Conservation (phyloP, 2,329 filamentous ascomycete species). For the Phaeosphaeriaceae sp. region DNA sequence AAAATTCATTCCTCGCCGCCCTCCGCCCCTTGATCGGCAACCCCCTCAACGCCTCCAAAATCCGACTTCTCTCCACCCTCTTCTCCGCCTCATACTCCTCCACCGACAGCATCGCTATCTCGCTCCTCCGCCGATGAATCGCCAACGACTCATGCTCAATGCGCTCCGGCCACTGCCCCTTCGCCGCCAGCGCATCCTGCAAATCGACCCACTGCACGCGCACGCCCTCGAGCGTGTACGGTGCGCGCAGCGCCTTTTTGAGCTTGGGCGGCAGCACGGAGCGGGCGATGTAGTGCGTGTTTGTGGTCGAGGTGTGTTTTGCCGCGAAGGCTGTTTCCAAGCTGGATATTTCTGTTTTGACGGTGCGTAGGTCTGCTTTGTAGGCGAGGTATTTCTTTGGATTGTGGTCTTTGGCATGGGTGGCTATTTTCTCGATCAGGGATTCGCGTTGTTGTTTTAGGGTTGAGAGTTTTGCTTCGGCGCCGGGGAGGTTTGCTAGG, state of each 20-base stretch:
- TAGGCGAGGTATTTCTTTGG: too few relatives aligned
- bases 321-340: constrained; percentile 34
- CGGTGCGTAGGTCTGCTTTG: too few relatives aligned
- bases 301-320: constrained; percentile 20
- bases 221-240: constrained; percentile 35
- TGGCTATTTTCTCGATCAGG: constrained; percentile 18
- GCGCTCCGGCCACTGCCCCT: constrained; percentile 24
- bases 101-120: constrained; percentile 19
- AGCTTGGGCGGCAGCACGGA: constrained; percentile 29
- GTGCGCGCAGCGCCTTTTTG: constrained; percentile 23
- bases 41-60: constrained; percentile 15
- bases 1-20: neutral
- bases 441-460: constrained; percentile 17
- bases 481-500: constrained; percentile 28
- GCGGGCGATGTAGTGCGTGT: constrained; percentile 30
- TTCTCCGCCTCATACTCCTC: constrained; percentile 30
- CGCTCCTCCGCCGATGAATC: constrained; percentile 16
- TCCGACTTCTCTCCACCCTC: constrained; percentile 19
- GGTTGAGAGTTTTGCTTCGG: constrained; percentile 22
- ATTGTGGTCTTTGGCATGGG: too few relatives aligned
- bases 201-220: constrained; percentile 44
- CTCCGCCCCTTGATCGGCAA: neutral
- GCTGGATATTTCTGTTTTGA: constrained; percentile 16
- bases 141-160: constrained; percentile 31
- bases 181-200: constrained; percentile 38